Base-by-base conservation (phyloP, 2,329 filamentous ascomycete genomes). In the Orbilia blumenaviensis region DNA sequence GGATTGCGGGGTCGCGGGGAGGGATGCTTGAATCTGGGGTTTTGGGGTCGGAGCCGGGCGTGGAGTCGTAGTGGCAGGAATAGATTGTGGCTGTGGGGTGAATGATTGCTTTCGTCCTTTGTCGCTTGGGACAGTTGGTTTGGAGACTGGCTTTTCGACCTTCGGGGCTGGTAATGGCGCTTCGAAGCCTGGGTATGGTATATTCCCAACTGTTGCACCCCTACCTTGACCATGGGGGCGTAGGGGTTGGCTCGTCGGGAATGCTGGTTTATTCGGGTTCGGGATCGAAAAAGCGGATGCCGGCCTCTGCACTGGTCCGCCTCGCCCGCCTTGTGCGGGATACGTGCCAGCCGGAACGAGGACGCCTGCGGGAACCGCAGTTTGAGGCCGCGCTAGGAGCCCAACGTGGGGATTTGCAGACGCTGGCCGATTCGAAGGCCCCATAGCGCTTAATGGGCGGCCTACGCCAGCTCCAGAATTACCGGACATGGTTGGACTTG, bases 291-390 rank as follows among this genome's bases (percentile, higher is more conserved):
- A 76, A n/a, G 72, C 72, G 32, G 72, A 76, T 42, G 72, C 64
- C 12, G 72, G 72, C 18, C 72, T 58, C 18, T 76, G 72, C 5
- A 69, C 8, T 4, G 64, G 72, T 3, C 64, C 63, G 14, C 60
- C 60, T 10, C 72, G 72, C 5, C 58, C 72, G 12, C 56, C 50
- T 3, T 68, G 46, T 10, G 32, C n/a, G 12, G 72, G 72, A 54
- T 76, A 76, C n/a, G 72, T 76, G 16, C 72, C 72, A 34, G 72
- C 72, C 6, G 72, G 72, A 42, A 76, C 64, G 32, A 76, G 72
- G 23, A 76, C 72, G 0, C 72, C 72, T 18, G 58, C 50, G 3
- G 72, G 72, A 21, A 76, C 72, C 8, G 72, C 60, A 18, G 72
- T 76, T 61, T 76, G 72, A 52, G 72, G 72, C 8, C 72, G 72